Evolutionary conservation across 2,329 filamentous ascomycete species (phyloP), one percentile per base, ranked within the genome.

Genomic region (Neopestalotiopsis rosae): DNA sequence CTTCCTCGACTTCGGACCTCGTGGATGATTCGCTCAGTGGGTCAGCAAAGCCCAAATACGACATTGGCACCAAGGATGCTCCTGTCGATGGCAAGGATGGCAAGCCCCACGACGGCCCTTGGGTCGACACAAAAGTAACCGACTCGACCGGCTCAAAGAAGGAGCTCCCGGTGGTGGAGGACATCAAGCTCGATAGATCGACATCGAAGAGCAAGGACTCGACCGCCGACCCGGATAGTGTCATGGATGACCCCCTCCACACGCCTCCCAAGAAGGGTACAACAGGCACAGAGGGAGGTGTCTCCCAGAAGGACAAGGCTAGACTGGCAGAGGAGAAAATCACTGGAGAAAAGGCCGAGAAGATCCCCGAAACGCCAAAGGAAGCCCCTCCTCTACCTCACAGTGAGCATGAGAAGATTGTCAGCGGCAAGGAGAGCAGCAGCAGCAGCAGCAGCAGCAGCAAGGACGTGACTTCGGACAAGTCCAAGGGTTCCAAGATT

Each of bases 21-120:
- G 40, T 69, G 28, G 68, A 73, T 61, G 75, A 76, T 40, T 78
- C 79, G 74, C 20, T 82, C 78, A 42, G 79, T 74, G 69, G 80
- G 74, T 68, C 79, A 74, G 61, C 81, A 76, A 74, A 83, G 78
- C 7, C 81, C 72, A 68, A 81, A 75, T 70, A 81, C 78, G 67
- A 84, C 74, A 14, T 82, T 10, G 84, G 85, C 40, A 86, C 83
- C 68, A 94, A 94, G 79, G 91, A 96, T 83, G 94, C 93, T 68
- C 95, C 95, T 0, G 91, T 98, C 24, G 96, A 98, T 79, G 95
- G 95, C 61, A 92, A 92, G 75, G 96, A 98, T 82, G 96, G 96
- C 62, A 96, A 95, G 82, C 96, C 96, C 61, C 95, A 98, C 78
- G 89, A 91, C 24, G 96, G 96, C 1, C 96, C 96, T 5, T 91